These are phyloP conservation scores for Medakamo hakoo DNA, from an alignment of 139 green algal species.

Conservation along the genomic window DNA sequence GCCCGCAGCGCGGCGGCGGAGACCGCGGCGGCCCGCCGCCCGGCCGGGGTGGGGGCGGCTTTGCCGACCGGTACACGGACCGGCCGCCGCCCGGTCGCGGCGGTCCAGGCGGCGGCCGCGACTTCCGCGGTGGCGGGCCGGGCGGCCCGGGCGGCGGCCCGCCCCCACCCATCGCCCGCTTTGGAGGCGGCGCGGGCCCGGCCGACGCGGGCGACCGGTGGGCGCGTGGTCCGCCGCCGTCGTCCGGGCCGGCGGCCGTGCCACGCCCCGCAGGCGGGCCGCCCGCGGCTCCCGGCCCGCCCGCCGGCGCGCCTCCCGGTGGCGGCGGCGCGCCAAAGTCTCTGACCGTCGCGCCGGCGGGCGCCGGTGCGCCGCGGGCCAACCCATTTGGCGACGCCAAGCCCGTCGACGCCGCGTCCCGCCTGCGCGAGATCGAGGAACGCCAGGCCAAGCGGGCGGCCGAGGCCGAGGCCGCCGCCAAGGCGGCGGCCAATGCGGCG, in stretches of 20 bases:
- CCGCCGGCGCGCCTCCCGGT: not conserved
- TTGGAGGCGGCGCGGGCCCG: too few relatives aligned
- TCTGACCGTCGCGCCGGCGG: not conserved
- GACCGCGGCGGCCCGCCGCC: not conserved
- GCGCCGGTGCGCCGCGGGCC: not conserved
- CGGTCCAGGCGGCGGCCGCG: too few relatives aligned
- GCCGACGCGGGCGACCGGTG: too few relatives aligned
- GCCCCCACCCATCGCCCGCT: too few relatives aligned
- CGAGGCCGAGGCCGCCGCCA: not conserved
- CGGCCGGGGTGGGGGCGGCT: not conserved
- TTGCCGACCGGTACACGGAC: not conserved
- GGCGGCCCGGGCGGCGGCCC: too few relatives aligned
- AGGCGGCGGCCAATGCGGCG: not conserved
- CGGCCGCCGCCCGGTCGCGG: not conserved
- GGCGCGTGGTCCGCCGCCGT: too few relatives aligned
- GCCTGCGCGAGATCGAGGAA: constrained; percentile 27
- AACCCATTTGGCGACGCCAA: constrained; percentile 35
- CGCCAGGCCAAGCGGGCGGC: constrained; percentile 11
- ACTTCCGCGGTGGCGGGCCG: not conserved
- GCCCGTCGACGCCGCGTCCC: constrained; percentile 21
- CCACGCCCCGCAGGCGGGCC: too few relatives aligned
- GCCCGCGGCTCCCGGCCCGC: too few relatives aligned
- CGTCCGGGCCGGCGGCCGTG: too few relatives aligned
- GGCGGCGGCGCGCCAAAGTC: too few relatives aligned
- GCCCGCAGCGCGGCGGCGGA: not conserved